Base-by-base conservation (phyloP, 306 rosid species). In the Phaseolus lunatus region DNA sequence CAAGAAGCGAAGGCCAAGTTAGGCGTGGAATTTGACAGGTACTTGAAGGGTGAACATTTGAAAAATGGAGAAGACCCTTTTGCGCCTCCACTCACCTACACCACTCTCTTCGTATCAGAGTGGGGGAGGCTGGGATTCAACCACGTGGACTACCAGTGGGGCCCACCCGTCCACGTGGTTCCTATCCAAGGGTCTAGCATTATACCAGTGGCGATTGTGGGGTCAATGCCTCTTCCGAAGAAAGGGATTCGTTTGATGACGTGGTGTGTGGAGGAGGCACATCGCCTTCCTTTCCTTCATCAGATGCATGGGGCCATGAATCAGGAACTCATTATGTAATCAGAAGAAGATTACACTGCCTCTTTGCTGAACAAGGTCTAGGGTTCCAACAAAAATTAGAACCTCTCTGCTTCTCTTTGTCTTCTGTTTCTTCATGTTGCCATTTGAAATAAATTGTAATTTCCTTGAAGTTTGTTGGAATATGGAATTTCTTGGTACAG, bases 121-220 rank as follows among this genome's bases (percentile, higher is more conserved):
- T 93, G 96, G 98, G 93, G 93, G 3, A 67, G 86, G 67, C 85
- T 93, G 27, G 97, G 97, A 15, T 89, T 90, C 82, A 88, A 93
- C 81, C 24, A 81, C 12, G 89, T 93, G 37, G 92, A 93, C 77
- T 89, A 85, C 15, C 83, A 73, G 43, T 93, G 90, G 91, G 97
- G 96, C 1, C 88, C 90, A 18, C 90, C 97, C 0, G 74, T 82
- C 37, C 81, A 89, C 41, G 86, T 93, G 53, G 84, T 89, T 22
- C 92, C 97, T 0, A 82, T 90, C 2, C 93, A 89, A 62, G 92
- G 89, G 5, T 89, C 88, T 3, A 29, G 41, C n/a, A 20, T 82
- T 3, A 86, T 90, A 2, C 97, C 94, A 0, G 96, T 86, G 0
- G 96, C 83, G 8, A 84, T 90, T 49, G 54, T 93, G 76, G 89